Evolutionary conservation across 345 rosid species (phyloP).

Genomic region (Eucalyptus sp.): DNA sequence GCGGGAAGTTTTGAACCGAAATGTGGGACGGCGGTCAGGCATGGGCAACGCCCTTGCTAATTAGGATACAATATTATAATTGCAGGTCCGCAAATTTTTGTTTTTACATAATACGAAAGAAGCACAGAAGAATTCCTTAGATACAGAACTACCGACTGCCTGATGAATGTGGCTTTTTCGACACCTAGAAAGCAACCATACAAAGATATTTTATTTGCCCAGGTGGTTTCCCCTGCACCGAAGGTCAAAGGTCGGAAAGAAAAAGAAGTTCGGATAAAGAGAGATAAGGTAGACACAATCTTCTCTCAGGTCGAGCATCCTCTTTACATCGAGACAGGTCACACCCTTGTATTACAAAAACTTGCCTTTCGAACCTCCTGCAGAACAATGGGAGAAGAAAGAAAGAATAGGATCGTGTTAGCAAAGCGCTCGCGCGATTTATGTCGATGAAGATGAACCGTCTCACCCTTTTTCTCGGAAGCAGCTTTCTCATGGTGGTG

Average conservation of each 20-base stretch:
- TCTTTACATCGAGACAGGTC: not conserved
- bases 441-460: not conserved
- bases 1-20: not conserved
- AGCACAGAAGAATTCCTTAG: not conserved
- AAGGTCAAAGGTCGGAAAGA: not conserved
- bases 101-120: not conserved
- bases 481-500: not conserved
- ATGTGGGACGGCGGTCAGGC: not conserved
- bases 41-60: not conserved
- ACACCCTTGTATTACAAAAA: not conserved
- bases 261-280: not conserved
- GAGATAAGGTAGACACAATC: not conserved
- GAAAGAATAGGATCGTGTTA: not conserved
- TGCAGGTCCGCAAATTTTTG: not conserved
- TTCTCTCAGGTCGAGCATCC: not conserved
- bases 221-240: not conserved
- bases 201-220: not conserved
- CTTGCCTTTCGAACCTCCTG: not conserved
- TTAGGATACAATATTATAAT: not conserved
- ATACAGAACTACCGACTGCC: not conserved
- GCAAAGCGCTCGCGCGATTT: not conserved
- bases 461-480: not conserved
- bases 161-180: not conserved
- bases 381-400: not conserved
- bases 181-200: not conserved